Evolutionary conservation across 306 rosid species (phyloP).

Genomic region (Abrus pulchellus): DNA sequence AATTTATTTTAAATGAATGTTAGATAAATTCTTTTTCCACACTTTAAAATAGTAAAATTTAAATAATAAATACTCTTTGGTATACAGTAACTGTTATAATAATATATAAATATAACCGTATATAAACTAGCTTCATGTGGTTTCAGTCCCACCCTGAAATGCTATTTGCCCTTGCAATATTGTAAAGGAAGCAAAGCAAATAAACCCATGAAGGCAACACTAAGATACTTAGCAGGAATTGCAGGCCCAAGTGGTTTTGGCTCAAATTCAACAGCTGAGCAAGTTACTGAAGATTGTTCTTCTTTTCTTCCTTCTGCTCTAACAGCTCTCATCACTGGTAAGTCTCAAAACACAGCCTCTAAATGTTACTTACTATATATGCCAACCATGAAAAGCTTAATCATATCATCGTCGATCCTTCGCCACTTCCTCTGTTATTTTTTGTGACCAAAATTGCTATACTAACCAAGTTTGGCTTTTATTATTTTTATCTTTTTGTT

Average conservation of each 20-base stretch:
- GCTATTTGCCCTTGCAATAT: constrained; percentile 36
- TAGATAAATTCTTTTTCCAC: not conserved
- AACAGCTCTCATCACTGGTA: constrained; percentile 93
- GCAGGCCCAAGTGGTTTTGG: constrained; percentile 99
- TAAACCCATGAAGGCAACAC: constrained; percentile 76
- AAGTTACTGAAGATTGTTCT: constrained; percentile 68
- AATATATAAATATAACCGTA: not conserved
- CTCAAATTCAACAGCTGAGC: constrained; percentile 93
- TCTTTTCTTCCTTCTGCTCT: constrained; percentile 54
- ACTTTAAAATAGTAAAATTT: too few species aligned
- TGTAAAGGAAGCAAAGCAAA: constrained; percentile 20
- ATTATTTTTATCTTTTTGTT: not conserved
- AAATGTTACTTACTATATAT: too few species aligned
- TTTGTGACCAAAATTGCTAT: not conserved
- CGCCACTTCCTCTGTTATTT: not conserved
- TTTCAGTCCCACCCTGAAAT: constrained; percentile 26
- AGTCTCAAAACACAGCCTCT: constrained; percentile 25
- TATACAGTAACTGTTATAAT: not conserved
- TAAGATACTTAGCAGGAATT: constrained; percentile 89
- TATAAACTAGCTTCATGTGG: constrained; percentile 42
- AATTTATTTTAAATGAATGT: not conserved
- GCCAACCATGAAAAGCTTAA: constrained; percentile 3
- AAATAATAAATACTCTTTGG: not conserved
- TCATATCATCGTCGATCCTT: not conserved
- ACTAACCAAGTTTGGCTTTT: not conserved